Conservation (phyloP, 179 eudicot genomes). For the Spinacia oleracea region DNA sequence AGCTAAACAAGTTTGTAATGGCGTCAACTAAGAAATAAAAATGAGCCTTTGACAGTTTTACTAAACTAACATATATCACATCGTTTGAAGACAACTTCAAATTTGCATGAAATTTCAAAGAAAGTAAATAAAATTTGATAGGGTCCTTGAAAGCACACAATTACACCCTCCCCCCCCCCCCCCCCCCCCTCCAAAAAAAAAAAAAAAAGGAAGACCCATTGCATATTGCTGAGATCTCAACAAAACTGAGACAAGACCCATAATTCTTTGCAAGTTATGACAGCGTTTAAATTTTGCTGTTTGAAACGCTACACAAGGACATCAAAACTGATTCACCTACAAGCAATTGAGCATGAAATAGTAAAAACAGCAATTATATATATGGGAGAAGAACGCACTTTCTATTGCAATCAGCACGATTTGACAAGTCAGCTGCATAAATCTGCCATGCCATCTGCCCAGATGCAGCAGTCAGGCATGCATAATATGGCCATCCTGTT, state of each 20-base stretch:
- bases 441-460: constrained; percentile 92
- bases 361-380: background rate
- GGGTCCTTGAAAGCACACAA: too few species aligned
- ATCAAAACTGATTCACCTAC: background rate
- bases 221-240: background rate
- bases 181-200: background rate
- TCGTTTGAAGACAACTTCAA: background rate
- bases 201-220: background rate
- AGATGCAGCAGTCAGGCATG: constrained; percentile 61
- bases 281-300: background rate
- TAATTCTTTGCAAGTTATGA: background rate
- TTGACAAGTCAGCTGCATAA: constrained; percentile 67
- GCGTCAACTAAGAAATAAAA: background rate
- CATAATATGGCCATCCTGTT: constrained; percentile 87
- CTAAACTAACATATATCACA: background rate
- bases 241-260: background rate
- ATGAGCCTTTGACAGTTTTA: background rate
- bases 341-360: background rate
- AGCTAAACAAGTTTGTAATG: background rate
- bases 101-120: background rate
- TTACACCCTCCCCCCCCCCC: background rate
- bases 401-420: constrained; percentile 75
- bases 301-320: background rate
- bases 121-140: background rate
- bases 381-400: constrained; percentile 51